Conservation (phyloP, 148 eudicot genomes). For the Rhododendron mucronatum region DNA sequence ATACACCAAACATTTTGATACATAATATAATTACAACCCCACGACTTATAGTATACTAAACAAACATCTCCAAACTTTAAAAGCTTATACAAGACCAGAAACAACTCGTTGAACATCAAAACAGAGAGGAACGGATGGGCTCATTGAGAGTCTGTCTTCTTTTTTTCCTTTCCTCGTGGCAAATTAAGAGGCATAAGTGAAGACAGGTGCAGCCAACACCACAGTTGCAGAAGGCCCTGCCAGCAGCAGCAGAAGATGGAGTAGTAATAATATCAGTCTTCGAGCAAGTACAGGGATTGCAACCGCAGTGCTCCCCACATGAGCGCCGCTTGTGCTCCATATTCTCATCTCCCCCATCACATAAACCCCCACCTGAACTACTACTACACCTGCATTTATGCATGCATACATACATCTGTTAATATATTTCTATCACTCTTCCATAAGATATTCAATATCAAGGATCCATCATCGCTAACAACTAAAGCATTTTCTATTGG, state of each 20-base stretch:
- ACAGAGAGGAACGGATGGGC: not conserved
- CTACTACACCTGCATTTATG: not conserved
- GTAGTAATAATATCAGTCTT: conserved; percentile 8
- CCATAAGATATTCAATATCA: not conserved
- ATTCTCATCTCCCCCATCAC: conserved; percentile 4
- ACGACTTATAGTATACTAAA: not conserved
- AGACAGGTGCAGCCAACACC: conserved; percentile 42
- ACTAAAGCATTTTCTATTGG: too few species aligned
- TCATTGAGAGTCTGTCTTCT: too few species aligned
- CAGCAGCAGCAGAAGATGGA: conserved; percentile 15
- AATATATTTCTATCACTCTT: not conserved
- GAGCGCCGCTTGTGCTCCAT: conserved; percentile 46
- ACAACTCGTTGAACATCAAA: not conserved
- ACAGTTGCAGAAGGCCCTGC: conserved; percentile 51
- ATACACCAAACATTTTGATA: not conserved
- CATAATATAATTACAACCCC: too few species aligned
- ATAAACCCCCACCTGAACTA: not conserved
- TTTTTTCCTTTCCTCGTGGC: not conserved
- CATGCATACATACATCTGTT: not conserved
- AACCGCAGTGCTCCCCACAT: conserved; percentile 65
- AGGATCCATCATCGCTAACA: not conserved
- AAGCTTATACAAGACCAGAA: not conserved
- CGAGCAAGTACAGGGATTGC: conserved; percentile 53
- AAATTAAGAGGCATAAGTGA: conserved; percentile 34
- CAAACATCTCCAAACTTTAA: not conserved